A percentile compares a stretch with the other conserved stretches of the same genome.
phyloP scores from a whole-genome alignment of 805 yeast genomes.

The Kregervanrija fluxuum region DNA sequence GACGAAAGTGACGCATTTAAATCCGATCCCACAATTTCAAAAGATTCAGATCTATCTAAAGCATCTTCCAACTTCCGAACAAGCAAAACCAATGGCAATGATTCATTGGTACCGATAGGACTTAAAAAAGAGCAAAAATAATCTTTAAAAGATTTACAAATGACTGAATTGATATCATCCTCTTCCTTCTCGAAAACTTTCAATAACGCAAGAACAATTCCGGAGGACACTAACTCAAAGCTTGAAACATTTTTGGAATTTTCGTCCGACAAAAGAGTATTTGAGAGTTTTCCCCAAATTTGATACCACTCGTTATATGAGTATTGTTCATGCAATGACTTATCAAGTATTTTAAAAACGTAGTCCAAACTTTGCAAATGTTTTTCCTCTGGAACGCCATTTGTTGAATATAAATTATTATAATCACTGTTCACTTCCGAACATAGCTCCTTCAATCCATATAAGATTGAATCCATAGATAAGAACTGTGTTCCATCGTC shows the following conservation, averaged over 20 bases:
- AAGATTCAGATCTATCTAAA: slow-evolving; percentile 64
- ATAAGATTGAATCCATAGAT: slow-evolving; percentile 3
- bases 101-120: slow-evolving; percentile 26
- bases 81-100: slow-evolving; percentile 35
- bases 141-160: slow-evolving; percentile 36
- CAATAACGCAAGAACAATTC: slow-evolving; percentile 42
- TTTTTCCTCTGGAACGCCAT: slow-evolving; percentile 19
- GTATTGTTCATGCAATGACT: slow-evolving; percentile 10
- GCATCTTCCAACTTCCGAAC: slow-evolving; percentile 64
- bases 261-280: slow-evolving; percentile 1
- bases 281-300: slow-evolving; percentile 33
- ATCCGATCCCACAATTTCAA: slow-evolving; percentile 44
- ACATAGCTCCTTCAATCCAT: not conserved
- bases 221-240: slow-evolving; percentile 68
- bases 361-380: slow-evolving; percentile 25
- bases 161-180: slow-evolving; percentile 24
- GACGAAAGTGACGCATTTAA: slow-evolving; percentile 9
- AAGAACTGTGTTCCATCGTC: slow-evolving; percentile 14
- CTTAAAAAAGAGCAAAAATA: slow-evolving; percentile 29
- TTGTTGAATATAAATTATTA: slow-evolving; percentile 13
- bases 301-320: slow-evolving; percentile 26
- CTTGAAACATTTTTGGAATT: slow-evolving; percentile 42
- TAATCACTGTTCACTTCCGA: slow-evolving; percentile 11
- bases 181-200: slow-evolving; percentile 27
- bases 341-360: slow-evolving; percentile 19